Base-by-base conservation (phyloP, 73 alveolate genomes). In the Paramecium tetraurelia region DNA sequence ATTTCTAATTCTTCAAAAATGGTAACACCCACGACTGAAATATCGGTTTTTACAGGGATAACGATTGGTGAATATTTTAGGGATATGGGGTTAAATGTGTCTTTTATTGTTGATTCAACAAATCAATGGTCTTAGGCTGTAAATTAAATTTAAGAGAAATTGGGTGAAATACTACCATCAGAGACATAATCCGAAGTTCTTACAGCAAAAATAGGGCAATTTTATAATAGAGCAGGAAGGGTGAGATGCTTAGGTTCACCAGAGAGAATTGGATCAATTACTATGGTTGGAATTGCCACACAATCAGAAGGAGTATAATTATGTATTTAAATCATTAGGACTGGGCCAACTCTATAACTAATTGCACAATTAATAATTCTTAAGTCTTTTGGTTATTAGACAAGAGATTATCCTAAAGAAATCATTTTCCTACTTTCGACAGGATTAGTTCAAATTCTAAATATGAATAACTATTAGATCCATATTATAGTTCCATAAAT, bases 41-140 rank as follows among this genome's bases (percentile, higher is more conserved):
- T 80, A 2, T 48, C 86, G 1, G 85, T 92, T 7, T 72, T 7
- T 53, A 89, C 99, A 36, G 99, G 99, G 33, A 96, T 98, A 76
- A 97, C 99, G 7, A 92, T 97, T 22, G 99, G 99, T 14, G 99
- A 98, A 90, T 98, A 98, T 95, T 97, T 97, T 97, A 95, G 99
- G 75, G 99, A 98, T 95, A 97, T 97, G 99, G 99, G 99, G 76
- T 94, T 86, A 86, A 92, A 97, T 87, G 99, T 94, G 4, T 24
- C 96, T 29, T 90, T 96, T 95, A 96, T 96, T 98, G 97, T 97
- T 33, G 99, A 96, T 93, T 93, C 97, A 9, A 95, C 98, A 58
- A 95, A 97, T 16, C 90, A 97, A 85, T 96, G 99, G 99, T 97
- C 98, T 24, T 96, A 95, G 76, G 98, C 98, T 50, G 83, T 96